Evolutionary conservation across 2,329 filamentous ascomycete genomes (phyloP).

Genomic region (Diaporthe australafricana): DNA sequence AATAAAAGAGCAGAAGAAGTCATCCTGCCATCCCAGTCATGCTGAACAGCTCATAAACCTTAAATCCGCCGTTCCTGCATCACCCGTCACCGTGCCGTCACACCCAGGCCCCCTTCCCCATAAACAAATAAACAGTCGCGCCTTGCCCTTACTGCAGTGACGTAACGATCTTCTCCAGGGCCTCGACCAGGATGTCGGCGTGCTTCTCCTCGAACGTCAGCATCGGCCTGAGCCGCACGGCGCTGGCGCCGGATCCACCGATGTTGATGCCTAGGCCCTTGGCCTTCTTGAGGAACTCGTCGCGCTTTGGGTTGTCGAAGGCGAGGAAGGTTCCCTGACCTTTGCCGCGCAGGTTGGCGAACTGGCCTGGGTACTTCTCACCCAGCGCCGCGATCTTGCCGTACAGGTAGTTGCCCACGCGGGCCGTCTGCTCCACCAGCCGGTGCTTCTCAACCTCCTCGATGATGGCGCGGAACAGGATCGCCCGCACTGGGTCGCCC

Average conservation of each 20-base stretch:
- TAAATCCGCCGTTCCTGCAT: slow-evolving; percentile 23
- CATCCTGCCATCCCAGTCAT: slow-evolving; percentile 6
- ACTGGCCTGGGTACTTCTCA: slow-evolving; percentile 78
- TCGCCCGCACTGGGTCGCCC: slow-evolving; percentile 86
- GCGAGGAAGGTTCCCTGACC: slow-evolving; percentile 93
- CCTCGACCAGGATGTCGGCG: slow-evolving; percentile 85
- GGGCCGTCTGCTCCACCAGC: slow-evolving; percentile 83
- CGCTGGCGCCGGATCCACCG: slow-evolving; percentile 80
- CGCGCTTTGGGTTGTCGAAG: slow-evolving; percentile 85
- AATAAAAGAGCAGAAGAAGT: not conserved
- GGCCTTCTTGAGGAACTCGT: slow-evolving; percentile 81
- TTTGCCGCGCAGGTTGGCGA: slow-evolving; percentile 87
- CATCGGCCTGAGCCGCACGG: slow-evolving; percentile 89
- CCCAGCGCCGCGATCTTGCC: slow-evolving; percentile 75
- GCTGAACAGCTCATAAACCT: slow-evolving; percentile 28
- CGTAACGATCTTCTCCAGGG: slow-evolving; percentile 79
- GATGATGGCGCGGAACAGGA: slow-evolving; percentile 89
- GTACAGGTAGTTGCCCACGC: slow-evolving; percentile 83
- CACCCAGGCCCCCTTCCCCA: not conserved
- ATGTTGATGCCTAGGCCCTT: slow-evolving; percentile 89
- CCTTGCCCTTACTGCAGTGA: slow-evolving; percentile 43
- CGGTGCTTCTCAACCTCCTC: slow-evolving; percentile 81
- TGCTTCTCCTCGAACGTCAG: slow-evolving; percentile 92
- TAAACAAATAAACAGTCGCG: not conserved
- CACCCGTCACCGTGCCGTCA: slow-evolving; percentile 2